Conservation (phyloP, 225 moss, liverwort and hornwort genomes). For the Takakia lepidozioides region DNA sequence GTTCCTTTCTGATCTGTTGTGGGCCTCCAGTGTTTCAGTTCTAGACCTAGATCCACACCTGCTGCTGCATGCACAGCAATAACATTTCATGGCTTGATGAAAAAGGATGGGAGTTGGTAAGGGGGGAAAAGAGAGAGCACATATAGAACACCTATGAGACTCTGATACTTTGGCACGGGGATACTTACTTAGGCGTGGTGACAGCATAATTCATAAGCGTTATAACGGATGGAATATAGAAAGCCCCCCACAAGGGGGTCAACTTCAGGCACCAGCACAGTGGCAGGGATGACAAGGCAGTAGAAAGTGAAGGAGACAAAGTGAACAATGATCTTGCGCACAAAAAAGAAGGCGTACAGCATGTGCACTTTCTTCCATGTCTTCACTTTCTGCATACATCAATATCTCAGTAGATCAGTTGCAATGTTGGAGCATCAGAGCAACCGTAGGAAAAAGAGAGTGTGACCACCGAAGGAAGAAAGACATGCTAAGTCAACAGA, state of each 20-base stretch:
- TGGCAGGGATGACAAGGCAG: conserved; percentile 63
- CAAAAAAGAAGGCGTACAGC: conserved; percentile 81
- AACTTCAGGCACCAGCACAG: conserved; percentile 66
- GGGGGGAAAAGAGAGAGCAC: too few relatives aligned
- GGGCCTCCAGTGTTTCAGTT: neutral
- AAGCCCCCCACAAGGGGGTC: conserved; percentile 77
- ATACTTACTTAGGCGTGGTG: conserved; percentile 56
- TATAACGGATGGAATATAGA: conserved; percentile 68
- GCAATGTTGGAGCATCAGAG: too few relatives aligned
- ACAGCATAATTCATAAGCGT: conserved; percentile 72
- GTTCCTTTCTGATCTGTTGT: neutral
- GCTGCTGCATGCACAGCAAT: neutral
- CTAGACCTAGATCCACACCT: neutral
- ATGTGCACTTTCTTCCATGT: conserved; percentile 66
- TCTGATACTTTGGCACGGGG: neutral
- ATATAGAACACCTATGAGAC: neutral
- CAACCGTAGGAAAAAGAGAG: too few relatives aligned
- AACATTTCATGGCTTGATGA: too few relatives aligned
- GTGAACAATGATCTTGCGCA: conserved; percentile 66
- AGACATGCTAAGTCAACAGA: neutral
- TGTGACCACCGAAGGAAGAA: neutral
- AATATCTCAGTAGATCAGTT: neutral
- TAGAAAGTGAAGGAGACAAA: conserved; percentile 67
- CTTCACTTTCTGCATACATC: conserved; percentile 37
- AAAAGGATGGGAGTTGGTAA: too few relatives aligned